Conservation (phyloP, 2,329 filamentous ascomycete species). For the Fusarium redolens region DNA sequence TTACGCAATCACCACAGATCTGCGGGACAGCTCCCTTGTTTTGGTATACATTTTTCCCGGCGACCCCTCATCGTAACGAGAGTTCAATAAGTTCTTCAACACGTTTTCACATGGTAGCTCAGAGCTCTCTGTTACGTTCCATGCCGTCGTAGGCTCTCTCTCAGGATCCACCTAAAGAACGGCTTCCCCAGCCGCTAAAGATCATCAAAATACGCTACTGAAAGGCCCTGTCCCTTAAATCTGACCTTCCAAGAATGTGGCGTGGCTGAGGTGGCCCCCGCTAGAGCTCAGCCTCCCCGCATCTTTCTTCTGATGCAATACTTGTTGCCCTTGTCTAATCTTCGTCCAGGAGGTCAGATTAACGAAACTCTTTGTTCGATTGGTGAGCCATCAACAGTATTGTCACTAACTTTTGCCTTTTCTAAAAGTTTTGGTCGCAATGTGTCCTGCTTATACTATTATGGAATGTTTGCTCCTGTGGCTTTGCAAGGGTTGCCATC, state of each 20-base stretch:
- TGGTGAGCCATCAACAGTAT: background rate
- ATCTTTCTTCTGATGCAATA: conserved; percentile 6
- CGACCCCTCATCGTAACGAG: background rate
- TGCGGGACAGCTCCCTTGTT: background rate
- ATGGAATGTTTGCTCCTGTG: background rate
- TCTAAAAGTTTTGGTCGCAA: background rate
- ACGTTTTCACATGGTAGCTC: background rate
- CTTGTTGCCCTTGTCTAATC: conserved; percentile 1
- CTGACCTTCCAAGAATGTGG: conserved; percentile 21
- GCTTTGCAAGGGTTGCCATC: background rate
- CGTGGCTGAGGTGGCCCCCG: conserved; percentile 29
- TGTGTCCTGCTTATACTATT: background rate
- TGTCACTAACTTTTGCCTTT: background rate
- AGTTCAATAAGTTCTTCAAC: background rate
- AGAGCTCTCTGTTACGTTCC: background rate
- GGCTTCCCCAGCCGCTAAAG: conserved; percentile 1
- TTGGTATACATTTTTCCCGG: background rate
- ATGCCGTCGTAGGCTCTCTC: background rate
- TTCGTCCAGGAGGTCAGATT: background rate
- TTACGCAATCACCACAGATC: conserved; percentile 32
- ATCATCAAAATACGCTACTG: conserved; percentile 12
- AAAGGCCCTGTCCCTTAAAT: conserved; percentile 2
- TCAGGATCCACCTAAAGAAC: conserved; percentile 1
- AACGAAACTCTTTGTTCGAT: background rate
- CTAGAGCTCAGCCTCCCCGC: conserved; percentile 31